phyloP scores from a whole-genome alignment of 805 yeast genomes.

The Scheffersomyces stipitis region DNA sequence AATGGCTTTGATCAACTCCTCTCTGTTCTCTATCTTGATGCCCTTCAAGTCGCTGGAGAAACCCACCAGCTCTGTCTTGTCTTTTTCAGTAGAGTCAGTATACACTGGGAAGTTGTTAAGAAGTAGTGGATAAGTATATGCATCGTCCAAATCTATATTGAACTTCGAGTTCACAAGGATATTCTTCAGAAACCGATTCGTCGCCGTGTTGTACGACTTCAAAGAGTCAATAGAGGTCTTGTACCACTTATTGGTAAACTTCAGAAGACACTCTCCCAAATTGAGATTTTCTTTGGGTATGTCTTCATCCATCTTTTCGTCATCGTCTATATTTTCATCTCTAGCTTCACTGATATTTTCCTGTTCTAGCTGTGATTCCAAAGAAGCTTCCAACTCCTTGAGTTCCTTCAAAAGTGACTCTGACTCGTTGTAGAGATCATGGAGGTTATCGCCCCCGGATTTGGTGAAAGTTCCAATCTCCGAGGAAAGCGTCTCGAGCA shows the following conservation, averaged over 20 bases:
- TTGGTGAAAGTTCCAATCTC: constrained; percentile 25
- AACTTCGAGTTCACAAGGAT: constrained; percentile 27
- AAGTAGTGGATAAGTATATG: constrained; percentile 39
- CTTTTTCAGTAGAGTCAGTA: constrained; percentile 1
- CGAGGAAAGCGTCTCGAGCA: constrained; percentile 23
- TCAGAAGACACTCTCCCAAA: constrained; percentile 10
- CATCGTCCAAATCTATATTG: constrained; percentile 36
- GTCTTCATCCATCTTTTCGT: background rate
- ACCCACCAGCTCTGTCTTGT: background rate
- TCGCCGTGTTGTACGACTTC: constrained; percentile 36
- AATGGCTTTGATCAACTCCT: constrained; percentile 35
- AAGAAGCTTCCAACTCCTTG: constrained; percentile 20
- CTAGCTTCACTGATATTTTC: constrained; percentile 5
- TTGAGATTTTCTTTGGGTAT: background rate
- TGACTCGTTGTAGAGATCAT: constrained; percentile 19
- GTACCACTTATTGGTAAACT: constrained; percentile 31
- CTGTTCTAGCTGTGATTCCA: constrained; percentile 15
- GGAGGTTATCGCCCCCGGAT: constrained; percentile 22
- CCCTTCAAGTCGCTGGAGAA: constrained; percentile 3
- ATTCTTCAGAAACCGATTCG: constrained; percentile 34
- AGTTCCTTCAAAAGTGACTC: constrained; percentile 23
- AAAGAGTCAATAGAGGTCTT: constrained; percentile 30
- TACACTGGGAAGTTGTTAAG: constrained; percentile 25
- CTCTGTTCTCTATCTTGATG: constrained; percentile 23
- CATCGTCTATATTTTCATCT: background rate